Percentiles rank a stretch among this genome's conserved stretches.
Conservation (phyloP, 1,284 basidiomycete species). For the Blastosporella zonata region DNA sequence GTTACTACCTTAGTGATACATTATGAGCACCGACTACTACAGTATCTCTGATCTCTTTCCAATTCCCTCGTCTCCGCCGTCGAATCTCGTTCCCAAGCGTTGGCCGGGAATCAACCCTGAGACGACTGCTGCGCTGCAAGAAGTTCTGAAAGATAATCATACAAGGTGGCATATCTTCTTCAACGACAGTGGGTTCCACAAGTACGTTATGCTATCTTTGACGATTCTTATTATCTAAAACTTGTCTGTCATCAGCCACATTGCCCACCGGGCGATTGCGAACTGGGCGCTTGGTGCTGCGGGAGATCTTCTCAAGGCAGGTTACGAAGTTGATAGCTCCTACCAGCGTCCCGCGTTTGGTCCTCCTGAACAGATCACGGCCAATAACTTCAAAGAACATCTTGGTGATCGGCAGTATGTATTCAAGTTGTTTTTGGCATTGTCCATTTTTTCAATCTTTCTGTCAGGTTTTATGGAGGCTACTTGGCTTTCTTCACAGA, state of each 20-base stretch:
- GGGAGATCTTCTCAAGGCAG: slow-evolving; percentile 35
- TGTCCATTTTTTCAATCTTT: neutral
- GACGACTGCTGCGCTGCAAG: slow-evolving; percentile 43
- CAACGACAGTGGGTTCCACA: slow-evolving; percentile 59
- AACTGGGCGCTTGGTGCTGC: slow-evolving; percentile 41
- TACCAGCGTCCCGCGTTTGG: slow-evolving; percentile 34
- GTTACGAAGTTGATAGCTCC: slow-evolving; percentile 33
- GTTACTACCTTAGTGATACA: too few relatives aligned
- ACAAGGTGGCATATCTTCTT: slow-evolving; percentile 59
- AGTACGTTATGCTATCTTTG: slow-evolving; percentile 34
- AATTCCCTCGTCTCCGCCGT: slow-evolving; percentile 34
- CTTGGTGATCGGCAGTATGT: slow-evolving; percentile 38
- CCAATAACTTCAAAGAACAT: slow-evolving; percentile 39
- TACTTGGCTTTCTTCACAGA: slow-evolving; percentile 59
- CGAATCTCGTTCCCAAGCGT: slow-evolving; percentile 16
- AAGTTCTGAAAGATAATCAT: slow-evolving; percentile 54
- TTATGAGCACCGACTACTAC: too few relatives aligned
- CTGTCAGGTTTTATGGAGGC: slow-evolving; percentile 50
- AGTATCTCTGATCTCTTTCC: slow-evolving; percentile 31
- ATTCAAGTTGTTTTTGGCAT: neutral
- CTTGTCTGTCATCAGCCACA: slow-evolving; percentile 30
- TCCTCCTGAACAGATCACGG: slow-evolving; percentile 30
- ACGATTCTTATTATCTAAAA: neutral
- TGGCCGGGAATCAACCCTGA: slow-evolving; percentile 47
- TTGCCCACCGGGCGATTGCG: slow-evolving; percentile 38